Base-by-base conservation (phyloP, 2,329 filamentous ascomycete species). In the Fusarium sulawesiense region DNA sequence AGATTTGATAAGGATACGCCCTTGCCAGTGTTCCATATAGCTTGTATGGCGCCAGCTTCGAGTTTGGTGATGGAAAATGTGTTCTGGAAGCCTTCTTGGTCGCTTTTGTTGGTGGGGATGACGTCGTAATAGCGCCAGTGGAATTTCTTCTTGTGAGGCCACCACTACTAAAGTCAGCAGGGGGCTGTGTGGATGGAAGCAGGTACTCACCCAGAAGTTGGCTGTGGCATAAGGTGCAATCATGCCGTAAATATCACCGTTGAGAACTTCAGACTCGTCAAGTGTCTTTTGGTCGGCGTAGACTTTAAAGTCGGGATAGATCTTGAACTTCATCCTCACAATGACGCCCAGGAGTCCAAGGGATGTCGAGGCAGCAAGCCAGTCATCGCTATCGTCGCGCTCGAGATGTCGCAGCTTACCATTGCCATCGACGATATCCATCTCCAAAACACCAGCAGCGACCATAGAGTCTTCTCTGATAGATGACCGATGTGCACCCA, bases 131-230 rank as follows among this genome's bases (percentile, higher is more conserved):
- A 61, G 0, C 58, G 44, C 58, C 58, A 61, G 29, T 61, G 55
- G 21, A 61, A 61, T 11, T 60, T 61, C 55, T 60, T 61, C 21
- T 61, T 61, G 1, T 61, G 44, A 10, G 58, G 58, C 58, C 55
- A 61, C 58, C 55, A 61, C 58, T 14, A 29, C 29, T 29, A 23
- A 23, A 23, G 21, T 23, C 21, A 23, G 21, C 21, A 23, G 21
- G 21, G 21, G 21, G 21, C 21, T 23, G 21, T 2, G 21, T 23
- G 5, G 21, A 23, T 23, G 21, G 21, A 23, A 23, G 21, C 21
- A 23, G 21, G 21, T 14, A 29, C 29, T 34, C 2, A 50, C 58
- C 58, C 55, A 61, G 1, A 61, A 13, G 3, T 60, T 61, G 0
- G 55, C 55, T 4, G 58, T 61, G 2, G 55, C 55, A 7, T 61